phyloP scores from a whole-genome alignment of 805 yeast genomes.

The Metschnikowia reukaufii region DNA sequence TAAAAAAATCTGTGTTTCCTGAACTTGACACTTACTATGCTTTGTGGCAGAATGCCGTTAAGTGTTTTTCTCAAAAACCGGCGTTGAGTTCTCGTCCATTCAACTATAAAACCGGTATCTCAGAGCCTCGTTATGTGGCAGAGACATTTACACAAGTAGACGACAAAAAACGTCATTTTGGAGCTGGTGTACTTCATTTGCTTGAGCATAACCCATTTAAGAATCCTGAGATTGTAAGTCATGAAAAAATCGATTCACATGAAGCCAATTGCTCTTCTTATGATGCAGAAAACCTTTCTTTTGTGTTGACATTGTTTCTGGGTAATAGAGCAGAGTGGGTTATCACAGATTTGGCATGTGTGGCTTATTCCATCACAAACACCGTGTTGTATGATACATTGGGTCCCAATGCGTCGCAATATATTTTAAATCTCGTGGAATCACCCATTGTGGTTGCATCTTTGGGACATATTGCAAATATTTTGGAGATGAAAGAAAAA shows the following conservation, averaged over 20 bases:
- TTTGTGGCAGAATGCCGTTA: conserved; percentile 43
- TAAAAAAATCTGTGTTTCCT: conserved; percentile 44
- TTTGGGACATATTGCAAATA: conserved; percentile 8
- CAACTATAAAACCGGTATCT: conserved; percentile 27
- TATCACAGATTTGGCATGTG: conserved; percentile 66
- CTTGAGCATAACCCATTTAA: conserved; percentile 24
- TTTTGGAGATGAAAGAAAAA: conserved; percentile 14
- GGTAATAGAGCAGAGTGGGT: conserved; percentile 68
- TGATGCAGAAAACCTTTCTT: conserved; percentile 26
- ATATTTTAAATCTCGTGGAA: conserved; percentile 60
- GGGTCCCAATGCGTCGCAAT: conserved; percentile 58
- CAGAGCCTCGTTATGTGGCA: conserved; percentile 32
- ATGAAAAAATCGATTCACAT: conserved; percentile 25
- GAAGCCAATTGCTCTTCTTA: conserved; percentile 10
- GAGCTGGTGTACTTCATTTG: conserved; percentile 40
- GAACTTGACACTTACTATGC: conserved; percentile 45
- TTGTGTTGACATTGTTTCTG: conserved; percentile 56
- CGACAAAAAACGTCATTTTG: conserved; percentile 32
- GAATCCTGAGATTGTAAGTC: conserved; percentile 20
- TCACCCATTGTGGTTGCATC: conserved; percentile 54
- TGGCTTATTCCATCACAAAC: conserved; percentile 40
- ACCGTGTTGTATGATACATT: conserved; percentile 32
- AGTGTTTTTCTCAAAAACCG: conserved; percentile 34
- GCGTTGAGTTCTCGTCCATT: conserved; percentile 48
- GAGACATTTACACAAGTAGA: conserved; percentile 32